These are phyloP conservation scores for Persicaria maculosa DNA, from an alignment of 148 eudicot genomes.

Conservation along the genomic window DNA sequence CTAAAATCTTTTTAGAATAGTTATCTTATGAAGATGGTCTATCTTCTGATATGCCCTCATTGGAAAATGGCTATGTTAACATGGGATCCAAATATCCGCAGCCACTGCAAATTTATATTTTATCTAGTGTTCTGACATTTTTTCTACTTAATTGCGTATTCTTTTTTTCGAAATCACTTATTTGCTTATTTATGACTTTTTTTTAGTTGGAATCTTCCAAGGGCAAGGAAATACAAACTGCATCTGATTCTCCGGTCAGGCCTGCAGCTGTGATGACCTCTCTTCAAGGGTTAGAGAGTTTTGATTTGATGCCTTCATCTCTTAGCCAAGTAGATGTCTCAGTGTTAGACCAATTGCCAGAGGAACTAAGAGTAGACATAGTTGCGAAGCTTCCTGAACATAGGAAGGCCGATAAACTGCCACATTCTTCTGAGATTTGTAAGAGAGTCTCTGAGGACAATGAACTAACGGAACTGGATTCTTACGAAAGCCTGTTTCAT, in stretches of 20 bases:
- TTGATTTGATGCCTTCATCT: slow-evolving; percentile 70
- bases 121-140: not conserved
- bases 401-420: slow-evolving; percentile 28
- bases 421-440: slow-evolving; percentile 20
- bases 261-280: slow-evolving; percentile 16
- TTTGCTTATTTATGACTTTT: slow-evolving; percentile 3
- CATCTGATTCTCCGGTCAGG: slow-evolving; percentile 25
- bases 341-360: slow-evolving; percentile 70
- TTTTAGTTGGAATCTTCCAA: slow-evolving; percentile 20
- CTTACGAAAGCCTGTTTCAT: slow-evolving; percentile 41
- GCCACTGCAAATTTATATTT: not conserved
- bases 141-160: not conserved
- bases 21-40: not conserved
- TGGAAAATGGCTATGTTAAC: not conserved
- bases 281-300: slow-evolving; percentile 19
- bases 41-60: not conserved
- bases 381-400: slow-evolving; percentile 64
- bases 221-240: slow-evolving; percentile 20
- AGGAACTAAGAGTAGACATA: slow-evolving; percentile 72
- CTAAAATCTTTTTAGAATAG: not conserved
- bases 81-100: not conserved
- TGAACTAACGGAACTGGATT: slow-evolving; percentile 18
- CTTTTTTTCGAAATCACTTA: not conserved
- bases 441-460: slow-evolving; percentile 12
- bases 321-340: slow-evolving; percentile 80